Percentiles rank a stretch among this genome's conserved stretches.
These are phyloP conservation scores for Agaricales sp. DNA, from an alignment of 1,284 basidiomycete genomes.

Conservation along the genomic window DNA sequence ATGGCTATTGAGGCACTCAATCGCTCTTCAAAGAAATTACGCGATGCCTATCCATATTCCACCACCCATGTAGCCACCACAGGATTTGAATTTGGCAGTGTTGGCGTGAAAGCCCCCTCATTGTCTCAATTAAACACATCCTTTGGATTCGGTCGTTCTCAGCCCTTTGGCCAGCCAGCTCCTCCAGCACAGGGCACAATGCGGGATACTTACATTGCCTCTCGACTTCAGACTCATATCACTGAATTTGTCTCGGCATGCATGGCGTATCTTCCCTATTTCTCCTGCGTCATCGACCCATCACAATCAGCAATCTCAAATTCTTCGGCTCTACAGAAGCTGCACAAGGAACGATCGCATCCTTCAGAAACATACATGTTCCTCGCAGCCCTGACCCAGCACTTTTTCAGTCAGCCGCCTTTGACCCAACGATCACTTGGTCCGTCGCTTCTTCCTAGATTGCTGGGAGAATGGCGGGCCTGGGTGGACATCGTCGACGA, in stretches of 20 bases:
- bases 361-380: slow-evolving; percentile 65
- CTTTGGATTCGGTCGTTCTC: slow-evolving; percentile 38
- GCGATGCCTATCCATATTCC: slow-evolving; percentile 74
- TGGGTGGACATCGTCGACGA: slow-evolving; percentile 66
- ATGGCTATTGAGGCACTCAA: slow-evolving; percentile 59
- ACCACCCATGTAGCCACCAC: background rate
- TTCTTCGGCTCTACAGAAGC: slow-evolving; percentile 31
- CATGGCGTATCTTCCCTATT: slow-evolving; percentile 74
- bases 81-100: slow-evolving; percentile 3
- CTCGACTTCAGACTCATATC: slow-evolving; percentile 63
- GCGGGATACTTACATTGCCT: slow-evolving; percentile 69
- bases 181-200: slow-evolving; percentile 31
- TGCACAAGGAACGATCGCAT: slow-evolving; percentile 53
- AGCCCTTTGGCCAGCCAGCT: slow-evolving; percentile 16
- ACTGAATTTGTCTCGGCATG: slow-evolving; percentile 65
- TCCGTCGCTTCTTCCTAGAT: slow-evolving; percentile 46
- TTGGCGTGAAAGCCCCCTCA: slow-evolving; percentile 15
- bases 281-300: slow-evolving; percentile 40
- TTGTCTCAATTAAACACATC: slow-evolving; percentile 14
- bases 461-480: slow-evolving; percentile 62
- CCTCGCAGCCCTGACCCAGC: slow-evolving; percentile 55
- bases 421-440: slow-evolving; percentile 49
- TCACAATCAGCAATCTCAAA: slow-evolving; percentile 23
- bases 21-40: slow-evolving; percentile 57
- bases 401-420: slow-evolving; percentile 55